Base-by-base conservation (phyloP, 2,329 filamentous ascomycete genomes). In the Magnaporthiopsis rhizophila region DNA sequence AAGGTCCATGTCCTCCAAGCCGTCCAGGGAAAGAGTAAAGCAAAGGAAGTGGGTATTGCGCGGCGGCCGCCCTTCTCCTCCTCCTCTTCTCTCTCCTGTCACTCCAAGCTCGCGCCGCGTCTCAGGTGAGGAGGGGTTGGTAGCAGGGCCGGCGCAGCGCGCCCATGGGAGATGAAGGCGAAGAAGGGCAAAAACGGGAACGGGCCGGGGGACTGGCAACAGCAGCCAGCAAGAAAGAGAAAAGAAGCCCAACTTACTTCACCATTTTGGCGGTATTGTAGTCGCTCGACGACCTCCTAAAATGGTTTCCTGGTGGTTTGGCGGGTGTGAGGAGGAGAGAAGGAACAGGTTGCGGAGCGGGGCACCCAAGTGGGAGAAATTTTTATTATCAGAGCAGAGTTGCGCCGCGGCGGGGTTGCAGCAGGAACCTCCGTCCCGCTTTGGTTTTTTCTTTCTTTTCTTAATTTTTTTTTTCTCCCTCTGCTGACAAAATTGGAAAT, bases 261-360 rank as follows among this genome's bases (percentile, higher is more conserved):
- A 99, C 95, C 95, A 99, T 99, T 80, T 92, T 97, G 89, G 84
- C 92, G 91, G 92, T 91, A 79, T 86, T 89, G 79, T 68, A 65
- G 57, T 58, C 60, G 60, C 18, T 62, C 60, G 69, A 69, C 68
- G 68, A 71, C 70, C 59, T 61, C 61, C 56, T 69, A 69, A 68
- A 45, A 71, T 72, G 68, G 58, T 68, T 66, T 67, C 67, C 69
- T 68, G 66, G 66, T 69, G 69, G 26, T 58, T 64, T 62, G 62
- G 58, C 12, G 50, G 36, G 38, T 60, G 50, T 64, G 36, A 53
- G 57, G 58, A 56, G 45, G 62, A 59, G 62, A 60, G 38, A 62
- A 58, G 50, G 58, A 59, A 58, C 62, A 36, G 34, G 45, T 30
- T 62, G 9, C 24, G 12, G 61, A 58, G 61, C 61, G 61, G 58